These are phyloP conservation scores for Pythium pectinolyticum DNA, from an alignment of 352 stramenopile species.

Conservation along the genomic window DNA sequence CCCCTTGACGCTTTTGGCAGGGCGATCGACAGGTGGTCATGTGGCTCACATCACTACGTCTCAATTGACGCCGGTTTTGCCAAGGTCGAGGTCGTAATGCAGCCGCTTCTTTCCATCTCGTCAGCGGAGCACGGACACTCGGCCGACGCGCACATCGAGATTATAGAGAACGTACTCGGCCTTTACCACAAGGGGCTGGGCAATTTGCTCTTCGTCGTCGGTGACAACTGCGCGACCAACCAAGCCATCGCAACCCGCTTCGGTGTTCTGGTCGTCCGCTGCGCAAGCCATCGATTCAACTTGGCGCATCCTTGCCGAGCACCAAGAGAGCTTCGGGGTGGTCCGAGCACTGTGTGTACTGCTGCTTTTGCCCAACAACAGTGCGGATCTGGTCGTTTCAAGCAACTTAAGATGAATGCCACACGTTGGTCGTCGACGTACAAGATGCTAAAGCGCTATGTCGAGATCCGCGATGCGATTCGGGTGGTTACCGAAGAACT, in stretches of 20 bases:
- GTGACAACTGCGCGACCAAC: conserved; percentile 8
- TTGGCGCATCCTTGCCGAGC: not conserved
- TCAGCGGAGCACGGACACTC: conserved; percentile 1
- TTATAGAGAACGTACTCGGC: not conserved
- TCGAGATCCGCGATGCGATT: not conserved
- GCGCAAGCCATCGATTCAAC: conserved; percentile 6
- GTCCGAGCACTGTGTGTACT: not conserved
- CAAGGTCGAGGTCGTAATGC: not conserved
- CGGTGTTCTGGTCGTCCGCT: not conserved
- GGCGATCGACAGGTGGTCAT: not conserved
- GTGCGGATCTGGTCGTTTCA: not conserved
- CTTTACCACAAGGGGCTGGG: not conserved
- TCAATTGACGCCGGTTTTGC: not conserved
- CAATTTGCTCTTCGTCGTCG: not conserved
- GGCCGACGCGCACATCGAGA: conserved; percentile 1
- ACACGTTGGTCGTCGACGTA: not conserved
- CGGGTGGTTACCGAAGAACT: not conserved
- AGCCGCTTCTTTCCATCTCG: not conserved
- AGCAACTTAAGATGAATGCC: not conserved
- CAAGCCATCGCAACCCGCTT: not conserved
- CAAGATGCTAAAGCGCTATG: not conserved
- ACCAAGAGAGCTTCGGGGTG: not conserved
- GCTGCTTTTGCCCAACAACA: not conserved
- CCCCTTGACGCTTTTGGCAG: not conserved
- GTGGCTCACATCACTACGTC: not conserved